These are phyloP conservation scores for Ophiostoma angusticollis DNA, from an alignment of 2,329 filamentous ascomycete species.

Conservation along the genomic window DNA sequence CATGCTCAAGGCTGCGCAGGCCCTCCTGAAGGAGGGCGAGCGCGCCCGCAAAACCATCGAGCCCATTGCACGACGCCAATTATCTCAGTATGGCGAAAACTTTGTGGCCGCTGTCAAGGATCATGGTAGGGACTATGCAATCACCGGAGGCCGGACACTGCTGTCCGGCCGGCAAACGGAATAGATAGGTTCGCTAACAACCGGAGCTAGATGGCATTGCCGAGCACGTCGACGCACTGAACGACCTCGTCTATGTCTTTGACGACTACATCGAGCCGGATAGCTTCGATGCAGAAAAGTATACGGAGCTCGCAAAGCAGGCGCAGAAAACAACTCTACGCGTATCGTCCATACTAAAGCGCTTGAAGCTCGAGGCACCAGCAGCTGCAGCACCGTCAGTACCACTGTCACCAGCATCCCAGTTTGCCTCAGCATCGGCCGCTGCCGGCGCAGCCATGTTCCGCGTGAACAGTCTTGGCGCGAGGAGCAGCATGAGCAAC, in stretches of 20 bases:
- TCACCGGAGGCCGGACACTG: too few species aligned
- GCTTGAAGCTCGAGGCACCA: slow-evolving; percentile 35
- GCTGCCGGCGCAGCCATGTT: neutral
- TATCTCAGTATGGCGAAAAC: slow-evolving; percentile 34
- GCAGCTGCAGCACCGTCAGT: neutral
- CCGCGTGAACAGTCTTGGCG: slow-evolving; percentile 6
- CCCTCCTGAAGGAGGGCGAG: slow-evolving; percentile 25
- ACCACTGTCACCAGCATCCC: neutral
- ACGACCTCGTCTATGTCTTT: slow-evolving; percentile 42
- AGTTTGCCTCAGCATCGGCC: neutral
- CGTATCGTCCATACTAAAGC: slow-evolving; percentile 37
- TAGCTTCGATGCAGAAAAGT: slow-evolving; percentile 38
- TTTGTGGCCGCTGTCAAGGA: slow-evolving; percentile 41
- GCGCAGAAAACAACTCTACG: slow-evolving; percentile 36
- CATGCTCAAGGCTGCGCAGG: slow-evolving; percentile 36
- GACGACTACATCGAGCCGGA: slow-evolving; percentile 40
- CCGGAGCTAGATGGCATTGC: slow-evolving; percentile 35
- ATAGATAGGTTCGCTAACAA: too few species aligned
- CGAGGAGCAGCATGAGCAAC: slow-evolving; percentile 1
- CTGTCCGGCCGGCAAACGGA: too few species aligned
- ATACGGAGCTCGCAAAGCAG: slow-evolving; percentile 32
- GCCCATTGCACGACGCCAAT: slow-evolving; percentile 35
- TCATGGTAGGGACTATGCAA: slow-evolving; percentile 29
- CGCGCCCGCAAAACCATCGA: slow-evolving; percentile 33
- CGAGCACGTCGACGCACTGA: slow-evolving; percentile 32